These are phyloP conservation scores for Anethum foeniculum DNA, from an alignment of 140 eudicot species.

Conservation along the genomic window DNA sequence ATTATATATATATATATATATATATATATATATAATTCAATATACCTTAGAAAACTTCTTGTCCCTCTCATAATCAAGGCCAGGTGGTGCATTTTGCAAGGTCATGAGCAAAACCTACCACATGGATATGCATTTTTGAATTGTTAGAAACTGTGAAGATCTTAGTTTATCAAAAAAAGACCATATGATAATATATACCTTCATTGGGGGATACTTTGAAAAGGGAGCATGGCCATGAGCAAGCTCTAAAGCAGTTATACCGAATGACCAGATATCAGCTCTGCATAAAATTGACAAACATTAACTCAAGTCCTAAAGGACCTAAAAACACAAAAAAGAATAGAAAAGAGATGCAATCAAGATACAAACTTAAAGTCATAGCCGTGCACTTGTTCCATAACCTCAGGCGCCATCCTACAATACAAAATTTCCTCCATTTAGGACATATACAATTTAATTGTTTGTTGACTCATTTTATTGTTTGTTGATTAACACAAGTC, in stretches of 20 bases:
- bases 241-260: slow-evolving; percentile 93
- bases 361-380: slow-evolving; percentile 74
- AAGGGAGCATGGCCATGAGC: slow-evolving; percentile 99
- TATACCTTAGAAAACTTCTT: slow-evolving; percentile 45
- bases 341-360: neutral
- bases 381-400: slow-evolving; percentile 90
- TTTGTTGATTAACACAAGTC: neutral
- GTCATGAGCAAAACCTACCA: slow-evolving; percentile 87
- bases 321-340: neutral
- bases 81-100: slow-evolving; percentile 97
- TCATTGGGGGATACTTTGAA: slow-evolving; percentile 97
- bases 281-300: slow-evolving; percentile 32
- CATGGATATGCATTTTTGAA: slow-evolving; percentile 9
- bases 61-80: slow-evolving; percentile 53
- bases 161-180: neutral
- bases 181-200: slow-evolving; percentile 37
- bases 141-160: slow-evolving; percentile 3
- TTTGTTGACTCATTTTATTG: neutral
- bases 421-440: slow-evolving; percentile 5
- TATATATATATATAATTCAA: neutral
- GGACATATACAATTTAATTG: neutral
- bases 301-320: slow-evolving; percentile 8
- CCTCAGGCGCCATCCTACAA: slow-evolving; percentile 99
- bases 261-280: slow-evolving; percentile 98
- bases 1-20: neutral